Evolutionary conservation across 2,329 filamentous ascomycete species (phyloP), one percentile per base, ranked within the genome.

Genomic region (Penicillium sp.): DNA sequence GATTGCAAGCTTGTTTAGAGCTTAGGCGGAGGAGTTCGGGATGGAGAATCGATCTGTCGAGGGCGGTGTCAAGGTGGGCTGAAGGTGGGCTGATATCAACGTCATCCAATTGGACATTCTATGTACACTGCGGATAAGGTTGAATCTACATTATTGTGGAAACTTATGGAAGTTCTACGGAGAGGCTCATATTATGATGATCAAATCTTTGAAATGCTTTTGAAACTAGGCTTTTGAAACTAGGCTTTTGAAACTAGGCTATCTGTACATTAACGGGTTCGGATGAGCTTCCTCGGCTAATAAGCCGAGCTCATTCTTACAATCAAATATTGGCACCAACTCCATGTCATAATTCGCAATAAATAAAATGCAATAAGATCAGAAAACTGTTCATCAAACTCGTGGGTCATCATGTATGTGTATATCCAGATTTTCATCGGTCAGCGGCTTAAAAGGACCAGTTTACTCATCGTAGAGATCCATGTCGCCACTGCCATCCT

Each of bases 391-490:
- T 48, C 46, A 5, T 48, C 24, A 24, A 48, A 22, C 3, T 48
- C 46, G 27, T 48, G n/a, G 8, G 21, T 31, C 45, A 21, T 51
- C 35, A 4, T 31, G 8, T 2, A 3, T 31, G 13, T 4, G 27
- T 43, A 22, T 35, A 2, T 49, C 26, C 21, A 51, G 16, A 16
- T 33, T 31, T 52, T 35, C 26, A 52, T 31, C 9, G 11, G 16
- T 3, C 37, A 42, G 22, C 9, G 42, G 10, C 11, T 9, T 4
- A 16, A 10, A 33, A 22, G 37, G 24, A 47, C 27, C 44, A 1
- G 11, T 46, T 58, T 61, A 67, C 54, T 67, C 65, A 21, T 88
- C 85, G 67, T 89, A 88, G 45, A 90, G 78, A 66, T 88, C 86
- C 78, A 85, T 85, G 22, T 84, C 82, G 37, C 79, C 82, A 59